Evolutionary conservation across 768 basidiomycete genomes (phyloP).

Genomic region (Fomitopsis serialis): DNA sequence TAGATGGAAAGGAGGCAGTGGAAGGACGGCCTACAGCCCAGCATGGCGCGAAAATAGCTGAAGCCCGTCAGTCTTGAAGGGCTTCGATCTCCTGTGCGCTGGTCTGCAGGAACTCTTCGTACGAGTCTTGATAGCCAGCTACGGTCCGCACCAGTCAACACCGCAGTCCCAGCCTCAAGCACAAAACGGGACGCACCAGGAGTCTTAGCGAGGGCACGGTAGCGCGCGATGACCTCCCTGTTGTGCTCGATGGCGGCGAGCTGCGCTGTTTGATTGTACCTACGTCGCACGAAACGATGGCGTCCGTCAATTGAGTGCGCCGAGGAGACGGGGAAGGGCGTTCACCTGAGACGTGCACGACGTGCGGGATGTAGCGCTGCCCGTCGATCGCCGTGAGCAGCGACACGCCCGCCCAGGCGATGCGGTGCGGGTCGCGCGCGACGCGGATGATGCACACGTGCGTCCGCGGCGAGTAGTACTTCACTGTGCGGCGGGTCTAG

Average conservation of each 20-base stretch:
- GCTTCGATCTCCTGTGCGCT: constrained; percentile 60
- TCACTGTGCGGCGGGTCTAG: constrained; percentile 48
- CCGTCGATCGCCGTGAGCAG: constrained; percentile 62
- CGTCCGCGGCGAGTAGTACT: constrained; percentile 83
- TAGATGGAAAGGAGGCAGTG: too few relatives aligned
- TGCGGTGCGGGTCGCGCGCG: constrained; percentile 71
- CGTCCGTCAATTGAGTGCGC: too few relatives aligned
- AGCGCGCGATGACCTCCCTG: constrained; percentile 62
- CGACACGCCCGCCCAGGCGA: constrained; percentile 77
- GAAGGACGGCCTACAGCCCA: too few relatives aligned
- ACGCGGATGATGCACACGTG: constrained; percentile 84
- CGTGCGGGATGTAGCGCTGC: constrained; percentile 58
- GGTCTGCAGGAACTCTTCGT: constrained; percentile 49
- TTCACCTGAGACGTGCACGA: constrained; percentile 78
- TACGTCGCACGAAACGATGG: constrained; percentile 24
- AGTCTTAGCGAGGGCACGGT: constrained; percentile 47
- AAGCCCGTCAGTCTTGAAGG: constrained; percentile 61
- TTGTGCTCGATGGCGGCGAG: constrained; percentile 73
- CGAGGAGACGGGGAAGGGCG: constrained; percentile 13
- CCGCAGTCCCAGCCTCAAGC: too few relatives aligned
- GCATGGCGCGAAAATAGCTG: too few relatives aligned
- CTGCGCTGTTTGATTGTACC: constrained; percentile 87
- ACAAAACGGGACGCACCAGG: constrained; percentile 35
- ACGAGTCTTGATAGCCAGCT: constrained; percentile 60
- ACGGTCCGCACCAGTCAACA: background rate